Evolutionary conservation across 225 moss, liverwort and hornwort genomes (phyloP).

Genomic region (Physcomitrellopsis africana): DNA sequence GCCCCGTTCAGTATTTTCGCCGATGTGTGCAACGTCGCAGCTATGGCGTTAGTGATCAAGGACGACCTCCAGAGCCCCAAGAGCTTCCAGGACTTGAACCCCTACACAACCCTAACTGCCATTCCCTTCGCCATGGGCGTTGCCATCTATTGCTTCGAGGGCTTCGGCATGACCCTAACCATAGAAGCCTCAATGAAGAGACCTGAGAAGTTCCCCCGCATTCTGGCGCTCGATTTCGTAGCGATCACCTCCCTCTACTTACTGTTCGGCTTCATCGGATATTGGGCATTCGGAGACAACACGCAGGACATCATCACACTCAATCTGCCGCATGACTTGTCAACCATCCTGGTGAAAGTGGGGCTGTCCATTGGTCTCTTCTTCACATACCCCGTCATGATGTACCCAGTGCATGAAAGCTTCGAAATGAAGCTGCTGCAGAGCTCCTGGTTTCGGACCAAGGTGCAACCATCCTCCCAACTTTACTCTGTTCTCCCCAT

Average conservation of each 20-base stretch:
- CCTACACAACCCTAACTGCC: constrained; percentile 56
- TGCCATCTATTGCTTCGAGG: constrained; percentile 87
- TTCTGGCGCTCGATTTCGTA: constrained; percentile 58
- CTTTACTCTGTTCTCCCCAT: constrained; percentile 50
- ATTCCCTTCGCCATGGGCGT: constrained; percentile 89
- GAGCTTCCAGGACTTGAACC: constrained; percentile 42
- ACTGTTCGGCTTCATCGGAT: constrained; percentile 75
- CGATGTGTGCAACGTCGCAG: constrained; percentile 88
- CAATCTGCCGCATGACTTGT: constrained; percentile 72
- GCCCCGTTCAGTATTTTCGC: constrained; percentile 95
- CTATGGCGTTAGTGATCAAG: constrained; percentile 90
- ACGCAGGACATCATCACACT: constrained; percentile 93
- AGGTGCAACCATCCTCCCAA: constrained; percentile 33
- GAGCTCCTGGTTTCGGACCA: constrained; percentile 72
- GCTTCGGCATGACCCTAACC: constrained; percentile 90
- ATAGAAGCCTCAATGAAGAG: constrained; percentile 83
- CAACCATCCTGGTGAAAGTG: constrained; percentile 68
- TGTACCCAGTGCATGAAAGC: constrained; percentile 93
- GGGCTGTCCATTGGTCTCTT: constrained; percentile 82
- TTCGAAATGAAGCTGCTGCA: constrained; percentile 74
- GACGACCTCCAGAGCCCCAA: constrained; percentile 63
- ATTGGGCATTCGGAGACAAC: constrained; percentile 74
- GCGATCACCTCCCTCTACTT: constrained; percentile 73
- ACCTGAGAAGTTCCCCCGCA: constrained; percentile 53
- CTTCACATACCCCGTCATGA: constrained; percentile 96